Evolutionary conservation across 805 yeast genomes (phyloP).

Genomic region (Candida vartiovaarae): DNA sequence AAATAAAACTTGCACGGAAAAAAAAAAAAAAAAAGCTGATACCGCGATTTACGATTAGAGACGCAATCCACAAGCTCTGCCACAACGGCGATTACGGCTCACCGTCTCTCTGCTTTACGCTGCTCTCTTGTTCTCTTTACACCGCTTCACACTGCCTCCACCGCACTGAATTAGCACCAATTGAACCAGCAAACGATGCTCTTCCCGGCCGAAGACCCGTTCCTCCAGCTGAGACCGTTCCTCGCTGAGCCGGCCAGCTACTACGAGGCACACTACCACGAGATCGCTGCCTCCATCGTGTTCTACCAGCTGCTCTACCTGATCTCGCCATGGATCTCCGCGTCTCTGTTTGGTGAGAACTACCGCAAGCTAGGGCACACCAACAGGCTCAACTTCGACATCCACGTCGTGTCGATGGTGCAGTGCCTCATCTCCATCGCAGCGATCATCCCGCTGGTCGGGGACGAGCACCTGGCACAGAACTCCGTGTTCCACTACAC

Average conservation of each 20-base stretch:
- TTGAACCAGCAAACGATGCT: slow-evolving; percentile 6
- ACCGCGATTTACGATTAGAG: too few species aligned
- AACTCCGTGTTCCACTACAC: slow-evolving; percentile 62
- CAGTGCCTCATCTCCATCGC: slow-evolving; percentile 65
- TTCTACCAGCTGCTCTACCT: slow-evolving; percentile 53
- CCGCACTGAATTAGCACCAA: too few species aligned
- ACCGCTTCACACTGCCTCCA: too few species aligned
- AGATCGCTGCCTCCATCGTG: slow-evolving; percentile 50
- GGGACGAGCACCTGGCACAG: slow-evolving; percentile 39
- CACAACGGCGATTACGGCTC: too few species aligned
- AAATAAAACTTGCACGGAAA: too few species aligned
- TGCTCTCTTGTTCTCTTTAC: too few species aligned
- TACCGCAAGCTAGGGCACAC: slow-evolving; percentile 44
- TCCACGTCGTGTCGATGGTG: slow-evolving; percentile 83
- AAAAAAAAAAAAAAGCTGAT: too few species aligned
- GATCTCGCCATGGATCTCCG: slow-evolving; percentile 46
- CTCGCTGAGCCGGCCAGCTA: slow-evolving; percentile 32
- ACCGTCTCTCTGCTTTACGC: too few species aligned
- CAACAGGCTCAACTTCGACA: slow-evolving; percentile 69
- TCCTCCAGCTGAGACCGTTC: slow-evolving; percentile 24
- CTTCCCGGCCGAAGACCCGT: slow-evolving; percentile 10
- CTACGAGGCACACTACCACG: slow-evolving; percentile 64
- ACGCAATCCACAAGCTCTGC: too few species aligned
- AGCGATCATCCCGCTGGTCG: slow-evolving; percentile 57
- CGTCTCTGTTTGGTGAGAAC: slow-evolving; percentile 39